Percentiles rank a stretch among this genome's conserved stretches.
phyloP scores from a whole-genome alignment of 148 eudicot species.

The Chenopodium berlandieri region DNA sequence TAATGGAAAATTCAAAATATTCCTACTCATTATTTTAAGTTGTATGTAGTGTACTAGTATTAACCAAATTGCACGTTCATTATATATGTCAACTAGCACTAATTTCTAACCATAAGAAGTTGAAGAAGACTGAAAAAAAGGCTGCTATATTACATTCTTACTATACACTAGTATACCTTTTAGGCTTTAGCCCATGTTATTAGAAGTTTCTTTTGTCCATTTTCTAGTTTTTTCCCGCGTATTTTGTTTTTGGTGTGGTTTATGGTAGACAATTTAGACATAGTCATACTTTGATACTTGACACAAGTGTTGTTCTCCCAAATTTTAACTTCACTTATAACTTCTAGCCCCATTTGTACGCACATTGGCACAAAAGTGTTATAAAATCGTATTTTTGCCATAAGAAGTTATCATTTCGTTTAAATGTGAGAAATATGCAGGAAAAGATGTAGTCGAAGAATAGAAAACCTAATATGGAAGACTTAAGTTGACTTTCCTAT shows the following conservation, averaged over 20 bases:
- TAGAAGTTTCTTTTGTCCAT: conserved; percentile 22
- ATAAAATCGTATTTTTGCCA: no score
- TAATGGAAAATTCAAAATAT: no score
- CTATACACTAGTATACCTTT: no score
- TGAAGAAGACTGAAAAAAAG: neutral
- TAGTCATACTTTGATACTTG: conserved; percentile 1
- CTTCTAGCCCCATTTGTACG: neutral
- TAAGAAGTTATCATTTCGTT: no score
- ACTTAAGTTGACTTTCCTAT: neutral
- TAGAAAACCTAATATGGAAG: neutral
- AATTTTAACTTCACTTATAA: neutral
- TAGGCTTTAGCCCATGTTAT: conserved; percentile 16
- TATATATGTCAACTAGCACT: neutral
- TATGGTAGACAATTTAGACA: neutral
- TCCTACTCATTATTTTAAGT: no score
- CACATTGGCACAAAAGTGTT: neutral
- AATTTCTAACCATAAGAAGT: neutral
- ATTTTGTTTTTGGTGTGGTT: neutral
- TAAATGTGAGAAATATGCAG: no score
- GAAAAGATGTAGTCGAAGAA: no score
- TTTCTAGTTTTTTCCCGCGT: neutral
- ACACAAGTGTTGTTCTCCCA: neutral
- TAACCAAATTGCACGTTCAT: neutral
- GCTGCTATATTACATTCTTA: conserved; percentile 1
- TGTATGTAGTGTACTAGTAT: no score